phyloP scores from a whole-genome alignment of 2,329 filamentous ascomycete genomes.

The Aspergillus brunneoviolaceus region DNA sequence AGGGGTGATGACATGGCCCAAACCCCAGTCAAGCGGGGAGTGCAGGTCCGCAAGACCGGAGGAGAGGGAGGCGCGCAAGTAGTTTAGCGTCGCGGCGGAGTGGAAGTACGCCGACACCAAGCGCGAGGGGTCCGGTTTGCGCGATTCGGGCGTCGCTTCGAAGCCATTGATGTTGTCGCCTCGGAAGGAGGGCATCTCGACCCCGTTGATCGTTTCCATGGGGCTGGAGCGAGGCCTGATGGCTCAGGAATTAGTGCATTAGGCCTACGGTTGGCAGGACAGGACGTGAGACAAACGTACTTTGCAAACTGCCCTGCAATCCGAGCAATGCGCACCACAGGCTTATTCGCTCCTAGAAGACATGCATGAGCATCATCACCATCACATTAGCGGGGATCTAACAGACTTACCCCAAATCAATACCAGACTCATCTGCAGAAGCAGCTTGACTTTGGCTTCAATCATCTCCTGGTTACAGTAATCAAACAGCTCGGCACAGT shows the following conservation, averaged over 20 bases:
- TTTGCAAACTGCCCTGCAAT: conserved; percentile 99
- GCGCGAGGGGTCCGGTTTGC: conserved; percentile 76
- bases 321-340: conserved; percentile 88
- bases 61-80: conserved; percentile 76
- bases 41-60: conserved; percentile 93
- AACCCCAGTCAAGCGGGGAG: conserved; percentile 88
- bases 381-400: conserved; percentile 35
- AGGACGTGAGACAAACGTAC: conserved; percentile 23
- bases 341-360: conserved; percentile 58
- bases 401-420: conserved; percentile 72
- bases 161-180: conserved; percentile 96
- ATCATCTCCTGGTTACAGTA: conserved; percentile 90
- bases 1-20: conserved; percentile 86
- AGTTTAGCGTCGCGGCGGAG: conserved; percentile 92
- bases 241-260: not conserved
- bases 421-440: conserved; percentile 95
- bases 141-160: conserved; percentile 61
- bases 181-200: conserved; percentile 82
- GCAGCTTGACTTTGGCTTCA: conserved; percentile 92
- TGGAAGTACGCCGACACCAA: conserved; percentile 93
- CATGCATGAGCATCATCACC: not conserved
- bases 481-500: conserved; percentile 96
- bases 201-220: conserved; percentile 76
- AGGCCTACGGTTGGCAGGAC: not conserved
- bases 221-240: conserved; percentile 74